These are phyloP conservation scores for Betula pendula DNA, from an alignment of 306 rosid species.

Conservation along the genomic window DNA sequence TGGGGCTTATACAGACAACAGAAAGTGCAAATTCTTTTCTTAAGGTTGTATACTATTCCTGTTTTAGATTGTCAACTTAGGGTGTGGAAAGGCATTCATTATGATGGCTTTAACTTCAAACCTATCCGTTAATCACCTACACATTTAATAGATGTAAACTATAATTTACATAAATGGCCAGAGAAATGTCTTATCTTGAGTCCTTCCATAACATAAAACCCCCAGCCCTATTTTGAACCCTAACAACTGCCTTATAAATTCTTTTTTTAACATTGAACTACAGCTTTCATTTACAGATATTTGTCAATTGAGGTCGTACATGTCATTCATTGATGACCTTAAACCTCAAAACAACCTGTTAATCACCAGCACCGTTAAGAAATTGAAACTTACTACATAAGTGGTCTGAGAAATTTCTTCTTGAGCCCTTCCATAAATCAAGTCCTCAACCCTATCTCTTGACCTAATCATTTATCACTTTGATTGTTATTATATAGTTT, in stretches of 20 bases:
- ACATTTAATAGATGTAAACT: neutral
- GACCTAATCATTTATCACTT: neutral
- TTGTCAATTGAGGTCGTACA: neutral
- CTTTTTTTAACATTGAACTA: neutral
- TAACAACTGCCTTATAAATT: neutral
- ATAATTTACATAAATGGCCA: conserved; percentile 2
- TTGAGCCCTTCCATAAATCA: neutral
- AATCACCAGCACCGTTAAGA: neutral
- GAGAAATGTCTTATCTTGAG: neutral
- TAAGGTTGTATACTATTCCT: conserved; percentile 56
- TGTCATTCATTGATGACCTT: neutral
- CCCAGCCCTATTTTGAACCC: conserved; percentile 6
- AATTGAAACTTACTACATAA: neutral
- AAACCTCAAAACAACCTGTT: neutral
- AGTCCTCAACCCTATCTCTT: neutral
- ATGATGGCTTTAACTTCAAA: neutral
- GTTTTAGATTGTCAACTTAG: neutral
- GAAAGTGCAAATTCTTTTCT: conserved; percentile 72
- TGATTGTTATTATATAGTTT: neutral
- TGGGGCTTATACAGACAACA: conserved; percentile 81
- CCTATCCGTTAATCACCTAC: neutral
- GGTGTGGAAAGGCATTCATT: neutral
- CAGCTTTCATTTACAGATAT: neutral
- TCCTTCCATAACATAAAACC: neutral
- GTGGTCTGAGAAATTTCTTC: neutral